These are phyloP conservation scores for Nemania bipapillata DNA, from an alignment of 2,329 filamentous ascomycete genomes.

Conservation along the genomic window DNA sequence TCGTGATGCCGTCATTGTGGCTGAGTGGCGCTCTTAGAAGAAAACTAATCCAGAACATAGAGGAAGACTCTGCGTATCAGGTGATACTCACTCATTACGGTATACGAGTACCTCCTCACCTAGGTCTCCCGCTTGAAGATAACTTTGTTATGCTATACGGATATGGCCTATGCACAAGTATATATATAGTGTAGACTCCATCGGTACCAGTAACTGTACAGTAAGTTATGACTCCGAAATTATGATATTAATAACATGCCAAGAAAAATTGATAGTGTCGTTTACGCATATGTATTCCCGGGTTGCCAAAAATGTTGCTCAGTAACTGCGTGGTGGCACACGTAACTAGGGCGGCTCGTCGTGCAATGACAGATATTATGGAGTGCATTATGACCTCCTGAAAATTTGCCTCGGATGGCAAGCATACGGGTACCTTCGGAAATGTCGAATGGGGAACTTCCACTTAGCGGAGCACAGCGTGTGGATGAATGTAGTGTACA, in stretches of 20 bases:
- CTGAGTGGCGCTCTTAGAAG: constrained; percentile 5
- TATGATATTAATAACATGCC: neutral
- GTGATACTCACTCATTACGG: constrained; percentile 13
- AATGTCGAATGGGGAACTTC: constrained; percentile 24
- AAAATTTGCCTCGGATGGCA: constrained; percentile 29
- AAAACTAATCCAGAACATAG: neutral
- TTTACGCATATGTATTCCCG: neutral
- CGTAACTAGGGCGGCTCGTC: constrained; percentile 1
- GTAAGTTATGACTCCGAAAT: neutral
- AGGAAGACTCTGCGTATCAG: neutral
- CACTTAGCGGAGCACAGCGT: constrained; percentile 9
- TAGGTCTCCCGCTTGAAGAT: constrained; percentile 1
- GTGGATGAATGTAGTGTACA: neutral
- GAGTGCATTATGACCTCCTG: constrained; percentile 32
- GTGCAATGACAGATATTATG: constrained; percentile 25
- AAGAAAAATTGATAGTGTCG: neutral
- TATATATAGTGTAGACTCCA: neutral
- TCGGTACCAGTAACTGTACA: neutral
- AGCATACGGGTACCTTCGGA: constrained; percentile 23
- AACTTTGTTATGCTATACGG: neutral
- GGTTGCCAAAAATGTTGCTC: neutral
- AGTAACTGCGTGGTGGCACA: neutral
- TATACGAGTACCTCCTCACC: constrained; percentile 11
- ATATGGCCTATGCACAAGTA: neutral
- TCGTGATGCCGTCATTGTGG: constrained; percentile 37